phyloP scores from a whole-genome alignment of 768 basidiomycete species.

The Boletus rubropictus region DNA sequence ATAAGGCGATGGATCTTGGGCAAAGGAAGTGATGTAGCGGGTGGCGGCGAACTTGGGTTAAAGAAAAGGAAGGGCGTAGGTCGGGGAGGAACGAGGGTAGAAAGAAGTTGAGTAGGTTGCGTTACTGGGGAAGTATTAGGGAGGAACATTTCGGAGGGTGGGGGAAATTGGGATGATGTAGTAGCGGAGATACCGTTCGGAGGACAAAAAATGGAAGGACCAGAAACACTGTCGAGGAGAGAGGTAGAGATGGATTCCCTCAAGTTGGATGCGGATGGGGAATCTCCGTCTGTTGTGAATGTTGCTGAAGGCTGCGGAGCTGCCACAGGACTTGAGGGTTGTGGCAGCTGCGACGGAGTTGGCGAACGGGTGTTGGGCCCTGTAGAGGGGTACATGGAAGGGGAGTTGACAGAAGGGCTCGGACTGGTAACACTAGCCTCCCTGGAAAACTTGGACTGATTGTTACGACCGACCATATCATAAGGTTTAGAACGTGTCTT shows the following conservation, averaged over 20 bases:
- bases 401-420: slow-evolving; percentile 43
- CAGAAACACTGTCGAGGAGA: slow-evolving; percentile 2
- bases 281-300: slow-evolving; percentile 5
- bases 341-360: slow-evolving; percentile 25
- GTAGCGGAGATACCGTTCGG: slow-evolving; percentile 12
- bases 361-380: slow-evolving; percentile 28
- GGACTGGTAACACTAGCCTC: slow-evolving; percentile 52
- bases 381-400: slow-evolving; percentile 35
- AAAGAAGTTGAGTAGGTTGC: slow-evolving; percentile 18
- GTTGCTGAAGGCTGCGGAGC: slow-evolving; percentile 4
- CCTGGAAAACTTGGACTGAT: slow-evolving; percentile 43
- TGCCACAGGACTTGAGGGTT: slow-evolving; percentile 12
- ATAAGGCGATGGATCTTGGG: slow-evolving; percentile 84
- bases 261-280: slow-evolving; percentile 1
- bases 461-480: slow-evolving; percentile 35
- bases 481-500: slow-evolving; percentile 72
- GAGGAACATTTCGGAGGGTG: slow-evolving; percentile 18
- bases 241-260: slow-evolving; percentile 10
- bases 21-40: slow-evolving; percentile 44
- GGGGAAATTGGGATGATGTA: slow-evolving; percentile 13
- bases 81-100: slow-evolving; percentile 30
- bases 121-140: slow-evolving; percentile 9
- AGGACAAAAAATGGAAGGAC: slow-evolving; percentile 12
- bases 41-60: slow-evolving; percentile 43
- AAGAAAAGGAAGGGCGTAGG: slow-evolving; percentile 60